Evolutionary conservation across 1,284 basidiomycete species (phyloP), one percentile per base, ranked within the genome.

Genomic region (Puccinia sorghi): DNA sequence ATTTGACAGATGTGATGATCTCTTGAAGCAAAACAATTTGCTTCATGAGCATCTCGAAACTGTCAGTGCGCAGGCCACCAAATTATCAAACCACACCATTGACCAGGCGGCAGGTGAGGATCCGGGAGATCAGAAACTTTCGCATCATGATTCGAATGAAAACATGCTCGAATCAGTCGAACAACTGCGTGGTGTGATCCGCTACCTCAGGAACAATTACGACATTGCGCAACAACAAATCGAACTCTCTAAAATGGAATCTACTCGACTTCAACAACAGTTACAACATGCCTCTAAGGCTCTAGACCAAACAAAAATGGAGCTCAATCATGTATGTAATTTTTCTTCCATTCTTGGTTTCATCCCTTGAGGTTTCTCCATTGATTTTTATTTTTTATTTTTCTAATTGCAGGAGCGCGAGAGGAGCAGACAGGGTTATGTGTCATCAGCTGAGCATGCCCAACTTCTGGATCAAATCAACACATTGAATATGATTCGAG

Each of bases 381-480:
- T 27, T 22, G 43, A 52, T 56, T 2, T 39, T 39, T 39, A 2
- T 11, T 32, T 39, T 2, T 22, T n/a, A 66, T 27, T 48, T 39
- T 52, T 32, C 32, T 20, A 25, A n/a, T 22, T n/a, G n/a, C 81
- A 93, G 91, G 92, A 94, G 84, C 90, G 92, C 17, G 90, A 92
- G 82, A 88, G 89, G 66, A 90, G 90, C 3, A 88, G 90, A 9
- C 88, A 91, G 81, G 86, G 88, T 25, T 88, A 83, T 61, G 87
- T 89, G 0, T 91, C 90, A 2, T 89, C 91, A n/a, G 87, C 90
- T 1, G 91, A 94, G 82, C 93, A 95, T 81, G 88, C 90, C 15
- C 92, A 94, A 83, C 88, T 96, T 59, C 86, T 95, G 56, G 92
- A 94, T 83, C 89, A 92, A 82, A 94, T 95, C 85, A 92, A 93